A percentile compares a stretch with the other conserved stretches of the same genome.
Evolutionary conservation across 345 rosid species (phyloP).

Genomic region (Barbarea vulgaris): DNA sequence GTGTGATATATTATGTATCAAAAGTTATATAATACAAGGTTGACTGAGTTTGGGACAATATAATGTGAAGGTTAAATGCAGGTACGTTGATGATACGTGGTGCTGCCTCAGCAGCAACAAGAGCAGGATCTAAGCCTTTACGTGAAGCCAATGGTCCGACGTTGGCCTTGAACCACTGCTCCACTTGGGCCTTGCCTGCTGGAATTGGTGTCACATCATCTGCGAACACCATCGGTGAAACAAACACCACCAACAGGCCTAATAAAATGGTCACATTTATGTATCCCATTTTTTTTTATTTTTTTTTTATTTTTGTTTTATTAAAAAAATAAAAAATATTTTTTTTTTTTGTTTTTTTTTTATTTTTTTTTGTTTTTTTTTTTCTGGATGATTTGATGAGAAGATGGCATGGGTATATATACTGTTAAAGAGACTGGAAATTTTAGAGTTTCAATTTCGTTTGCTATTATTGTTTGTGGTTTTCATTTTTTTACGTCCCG

Average conservation of each 20-base stretch:
- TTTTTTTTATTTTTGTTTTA: not conserved
- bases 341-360: not conserved
- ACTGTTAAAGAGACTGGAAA: not conserved
- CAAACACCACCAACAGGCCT: constrained; percentile 26
- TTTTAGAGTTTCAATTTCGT: not conserved
- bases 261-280: constrained; percentile 29
- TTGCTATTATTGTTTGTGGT: constrained; percentile 39
- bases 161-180: constrained; percentile 46
- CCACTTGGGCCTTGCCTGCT: constrained; percentile 27
- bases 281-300: constrained; percentile 28
- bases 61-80: constrained; percentile 21
- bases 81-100: constrained; percentile 49
- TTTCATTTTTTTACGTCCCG: not conserved
- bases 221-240: constrained; percentile 28
- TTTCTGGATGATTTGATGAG: constrained; percentile 6
- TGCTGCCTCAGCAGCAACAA: constrained; percentile 48
- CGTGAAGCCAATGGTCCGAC: constrained; percentile 40
- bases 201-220: constrained; percentile 48
- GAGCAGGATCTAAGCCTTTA: constrained; percentile 51
- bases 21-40: not conserved
- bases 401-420: constrained; percentile 13
- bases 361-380: not conserved
- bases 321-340: not conserved
- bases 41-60: constrained; percentile 5
- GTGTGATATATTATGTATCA: not conserved